These are phyloP conservation scores for Coniochaeta hoffmannii DNA, from an alignment of 2,329 filamentous ascomycete species.

Conservation along the genomic window DNA sequence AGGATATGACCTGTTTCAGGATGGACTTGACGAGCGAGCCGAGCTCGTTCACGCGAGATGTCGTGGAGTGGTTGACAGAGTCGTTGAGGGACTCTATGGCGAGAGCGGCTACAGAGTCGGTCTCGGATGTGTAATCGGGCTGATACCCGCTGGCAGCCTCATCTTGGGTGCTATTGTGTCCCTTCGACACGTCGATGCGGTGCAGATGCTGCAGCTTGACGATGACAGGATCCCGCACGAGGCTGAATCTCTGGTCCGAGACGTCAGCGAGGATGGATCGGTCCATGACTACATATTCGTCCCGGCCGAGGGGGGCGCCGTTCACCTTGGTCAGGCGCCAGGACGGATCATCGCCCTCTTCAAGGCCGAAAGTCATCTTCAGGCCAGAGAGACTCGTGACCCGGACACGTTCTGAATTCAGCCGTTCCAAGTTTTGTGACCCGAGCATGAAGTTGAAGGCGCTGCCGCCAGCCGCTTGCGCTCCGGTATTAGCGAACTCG, in stretches of 20 bases:
- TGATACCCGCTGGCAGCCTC: slow-evolving; percentile 8
- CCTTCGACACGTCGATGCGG: slow-evolving; percentile 60
- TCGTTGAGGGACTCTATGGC: slow-evolving; percentile 9
- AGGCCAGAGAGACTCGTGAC: slow-evolving; percentile 49
- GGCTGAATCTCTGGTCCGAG: slow-evolving; percentile 76
- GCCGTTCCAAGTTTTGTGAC: slow-evolving; percentile 38
- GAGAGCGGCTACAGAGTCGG: slow-evolving; percentile 11
- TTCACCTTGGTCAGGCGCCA: slow-evolving; percentile 78
- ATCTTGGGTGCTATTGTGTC: slow-evolving; percentile 5
- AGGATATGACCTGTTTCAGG: slow-evolving; percentile 35
- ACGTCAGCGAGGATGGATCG: slow-evolving; percentile 69
- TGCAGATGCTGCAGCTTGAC: slow-evolving; percentile 32
- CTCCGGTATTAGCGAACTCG: slow-evolving; percentile 49
- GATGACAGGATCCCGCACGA: slow-evolving; percentile 57
- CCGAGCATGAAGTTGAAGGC: slow-evolving; percentile 39
- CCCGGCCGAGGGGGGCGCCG: slow-evolving; percentile 71
- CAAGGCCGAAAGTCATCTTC: slow-evolving; percentile 60
- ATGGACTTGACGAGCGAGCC: slow-evolving; percentile 39
- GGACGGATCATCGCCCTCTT: slow-evolving; percentile 40
- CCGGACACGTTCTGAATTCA: slow-evolving; percentile 36
- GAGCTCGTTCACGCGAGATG: slow-evolving; percentile 15
- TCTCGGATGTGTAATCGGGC: slow-evolving; percentile 5
- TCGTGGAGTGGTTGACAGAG: slow-evolving; percentile 1
- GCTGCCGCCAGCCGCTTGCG: slow-evolving; percentile 27
- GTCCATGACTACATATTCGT: slow-evolving; percentile 78